phyloP scores from a whole-genome alignment of 495 filamentous ascomycete genomes.

The Lepidopterella palustris region DNA sequence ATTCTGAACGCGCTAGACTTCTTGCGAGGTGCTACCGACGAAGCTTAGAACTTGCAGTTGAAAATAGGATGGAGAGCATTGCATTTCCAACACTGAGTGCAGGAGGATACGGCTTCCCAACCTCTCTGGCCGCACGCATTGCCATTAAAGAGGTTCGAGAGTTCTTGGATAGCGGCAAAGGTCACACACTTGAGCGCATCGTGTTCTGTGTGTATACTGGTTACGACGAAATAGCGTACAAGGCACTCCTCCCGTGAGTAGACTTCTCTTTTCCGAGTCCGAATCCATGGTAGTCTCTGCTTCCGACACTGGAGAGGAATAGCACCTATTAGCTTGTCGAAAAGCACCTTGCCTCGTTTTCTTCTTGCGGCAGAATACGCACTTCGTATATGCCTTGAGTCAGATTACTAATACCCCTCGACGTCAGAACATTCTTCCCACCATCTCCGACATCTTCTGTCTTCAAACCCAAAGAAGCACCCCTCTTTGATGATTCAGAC shows the following conservation, averaged over 20 bases:
- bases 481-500: no score
- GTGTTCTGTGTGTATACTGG: slow-evolving; percentile 22
- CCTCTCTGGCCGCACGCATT: slow-evolving; percentile 12
- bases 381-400: no score
- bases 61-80: slow-evolving; percentile 16
- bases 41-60: slow-evolving; percentile 9
- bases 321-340: no score
- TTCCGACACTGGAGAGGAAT: no score
- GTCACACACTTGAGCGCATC: slow-evolving; percentile 15
- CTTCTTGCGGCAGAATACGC: no score
- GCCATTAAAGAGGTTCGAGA: slow-evolving; percentile 23
- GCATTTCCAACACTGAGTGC: slow-evolving; percentile 19
- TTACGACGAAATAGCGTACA: slow-evolving; percentile 15
- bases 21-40: slow-evolving; percentile 22
- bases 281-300: no score
- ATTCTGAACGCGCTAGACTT: slow-evolving; percentile 2
- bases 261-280: no score
- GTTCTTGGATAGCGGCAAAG: slow-evolving; percentile 12
- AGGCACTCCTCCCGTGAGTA: slow-evolving; percentile 13
- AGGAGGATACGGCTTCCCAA: slow-evolving; percentile 20
- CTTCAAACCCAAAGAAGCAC: no score
- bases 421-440: not conserved
- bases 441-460: not conserved
- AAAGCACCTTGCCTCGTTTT: no score
- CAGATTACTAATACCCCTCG: not conserved